These are phyloP conservation scores for Chrysanthemum seticuspe DNA, from an alignment of 129 eudicot species.

Conservation along the genomic window DNA sequence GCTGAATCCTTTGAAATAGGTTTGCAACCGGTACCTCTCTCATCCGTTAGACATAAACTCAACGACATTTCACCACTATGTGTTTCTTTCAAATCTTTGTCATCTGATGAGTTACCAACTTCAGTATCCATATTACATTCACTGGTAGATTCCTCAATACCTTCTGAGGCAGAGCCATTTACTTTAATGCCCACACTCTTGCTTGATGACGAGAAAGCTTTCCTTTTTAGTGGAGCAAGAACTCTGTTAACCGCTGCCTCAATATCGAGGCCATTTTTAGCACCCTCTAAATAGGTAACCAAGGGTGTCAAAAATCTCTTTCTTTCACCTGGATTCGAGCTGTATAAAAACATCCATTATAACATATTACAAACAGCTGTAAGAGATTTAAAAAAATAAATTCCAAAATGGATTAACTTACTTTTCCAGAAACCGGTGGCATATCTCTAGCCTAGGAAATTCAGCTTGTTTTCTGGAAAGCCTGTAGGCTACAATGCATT, in stretches of 20 bases:
- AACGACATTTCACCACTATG: slow-evolving; percentile 47
- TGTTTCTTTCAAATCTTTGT: slow-evolving; percentile 43
- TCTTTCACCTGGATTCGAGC: slow-evolving; percentile 51
- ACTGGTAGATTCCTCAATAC: slow-evolving; percentile 39
- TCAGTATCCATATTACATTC: slow-evolving; percentile 35
- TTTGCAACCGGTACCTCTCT: slow-evolving; percentile 53
- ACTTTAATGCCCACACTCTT: slow-evolving; percentile 29
- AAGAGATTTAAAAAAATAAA: neutral
- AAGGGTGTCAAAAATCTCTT: slow-evolving; percentile 79
- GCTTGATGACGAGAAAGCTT: slow-evolving; percentile 31
- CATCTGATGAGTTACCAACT: slow-evolving; percentile 24
- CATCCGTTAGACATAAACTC: slow-evolving; percentile 53
- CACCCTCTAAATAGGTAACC: slow-evolving; percentile 68
- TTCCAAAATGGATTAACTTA: slow-evolving; percentile 31
- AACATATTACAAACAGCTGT: slow-evolving; percentile 16
- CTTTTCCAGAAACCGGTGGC: slow-evolving; percentile 72
- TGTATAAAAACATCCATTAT: slow-evolving; percentile 20
- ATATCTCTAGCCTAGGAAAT: slow-evolving; percentile 69
- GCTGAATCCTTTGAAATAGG: slow-evolving; percentile 58
- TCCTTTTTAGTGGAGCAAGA: slow-evolving; percentile 66
- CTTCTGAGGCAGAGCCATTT: slow-evolving; percentile 44
- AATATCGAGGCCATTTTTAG: slow-evolving; percentile 55
- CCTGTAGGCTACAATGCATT: slow-evolving; percentile 87
- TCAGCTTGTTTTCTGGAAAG: slow-evolving; percentile 56
- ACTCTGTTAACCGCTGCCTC: slow-evolving; percentile 54